Evolutionary conservation across 2,329 filamentous ascomycete species (phyloP).

Genomic region (Clarireedia paspali): DNA sequence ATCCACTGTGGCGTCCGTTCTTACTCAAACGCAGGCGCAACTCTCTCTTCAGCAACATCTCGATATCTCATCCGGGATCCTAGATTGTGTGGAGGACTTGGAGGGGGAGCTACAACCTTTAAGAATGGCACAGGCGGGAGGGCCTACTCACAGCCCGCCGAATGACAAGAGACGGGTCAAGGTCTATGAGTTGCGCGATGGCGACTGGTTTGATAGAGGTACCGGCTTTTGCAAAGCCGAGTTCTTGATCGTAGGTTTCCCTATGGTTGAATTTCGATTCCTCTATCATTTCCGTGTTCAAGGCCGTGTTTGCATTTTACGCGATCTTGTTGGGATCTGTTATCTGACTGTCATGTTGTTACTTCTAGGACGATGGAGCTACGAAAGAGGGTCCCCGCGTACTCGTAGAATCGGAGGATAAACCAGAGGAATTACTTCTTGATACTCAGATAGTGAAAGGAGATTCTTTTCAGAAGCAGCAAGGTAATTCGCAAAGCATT

Average conservation of each 20-base stretch:
- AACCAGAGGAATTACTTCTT: constrained; percentile 73
- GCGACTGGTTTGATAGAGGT: constrained; percentile 98
- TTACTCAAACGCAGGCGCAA: constrained; percentile 28
- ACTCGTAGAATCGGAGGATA: constrained; percentile 87
- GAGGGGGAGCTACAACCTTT: constrained; percentile 52
- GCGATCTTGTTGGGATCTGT: not conserved
- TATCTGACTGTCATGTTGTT: constrained; percentile 25
- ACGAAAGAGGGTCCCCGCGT: constrained; percentile 77
- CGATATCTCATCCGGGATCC: constrained; percentile 46
- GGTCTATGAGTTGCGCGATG: constrained; percentile 96
- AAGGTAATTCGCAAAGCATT: constrained; percentile 51
- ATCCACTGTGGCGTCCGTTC: constrained; percentile 24
- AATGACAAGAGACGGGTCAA: constrained; percentile 77
- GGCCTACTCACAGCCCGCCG: constrained; percentile 40
- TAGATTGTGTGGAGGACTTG: constrained; percentile 41
- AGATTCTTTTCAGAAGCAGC: constrained; percentile 96
- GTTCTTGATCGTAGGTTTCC: constrained; percentile 24
- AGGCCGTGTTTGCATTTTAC: not conserved
- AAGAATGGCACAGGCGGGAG: constrained; percentile 65
- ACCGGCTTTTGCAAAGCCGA: constrained; percentile 85
- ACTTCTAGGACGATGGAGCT: constrained; percentile 44
- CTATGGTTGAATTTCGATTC: not conserved
- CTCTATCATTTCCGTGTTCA: not conserved
- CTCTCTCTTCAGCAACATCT: constrained; percentile 54
- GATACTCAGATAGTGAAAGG: constrained; percentile 89